phyloP scores from a whole-genome alignment of 148 eudicot species.

The Cornus kousa region DNA sequence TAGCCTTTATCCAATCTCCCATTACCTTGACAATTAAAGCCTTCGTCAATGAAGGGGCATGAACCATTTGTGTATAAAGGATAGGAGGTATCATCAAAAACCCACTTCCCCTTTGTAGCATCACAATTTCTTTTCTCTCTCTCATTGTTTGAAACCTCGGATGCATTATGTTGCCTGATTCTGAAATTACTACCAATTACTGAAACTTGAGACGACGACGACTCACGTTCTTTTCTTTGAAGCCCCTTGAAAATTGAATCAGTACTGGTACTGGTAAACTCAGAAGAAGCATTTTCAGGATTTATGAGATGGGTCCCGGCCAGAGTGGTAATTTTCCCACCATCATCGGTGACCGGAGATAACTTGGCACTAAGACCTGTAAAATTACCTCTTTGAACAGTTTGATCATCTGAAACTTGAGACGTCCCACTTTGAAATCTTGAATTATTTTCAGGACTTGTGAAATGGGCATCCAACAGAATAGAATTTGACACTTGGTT shows the following conservation, averaged over 20 bases:
- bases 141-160: conserved; percentile 9
- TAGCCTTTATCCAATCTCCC: conserved; percentile 73
- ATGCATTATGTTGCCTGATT: not conserved
- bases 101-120: conserved; percentile 75
- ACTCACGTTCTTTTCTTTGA: conserved; percentile 10
- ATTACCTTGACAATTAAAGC: conserved; percentile 75
- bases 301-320: conserved; percentile 22
- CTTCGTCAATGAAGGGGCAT: conserved; percentile 91
- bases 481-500: conserved; percentile 17
- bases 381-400: conserved; percentile 2
- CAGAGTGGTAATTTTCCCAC: conserved; percentile 13
- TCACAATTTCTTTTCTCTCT: conserved; percentile 47
- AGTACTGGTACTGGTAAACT: conserved; percentile 10
- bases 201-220: not conserved
- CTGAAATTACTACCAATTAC: conserved; percentile 9
- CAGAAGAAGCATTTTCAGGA: conserved; percentile 29
- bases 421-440: conserved; percentile 12
- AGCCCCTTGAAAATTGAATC: conserved; percentile 8
- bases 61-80: conserved; percentile 69
- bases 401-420: conserved; percentile 8
- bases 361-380: conserved; percentile 1
- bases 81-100: conserved; percentile 68
- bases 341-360: not conserved
- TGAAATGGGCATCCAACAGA: conserved; percentile 33
- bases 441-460: conserved; percentile 20